Evolutionary conservation across 2,329 filamentous ascomycete species (phyloP), one percentile per base, ranked within the genome.

Genomic region (Pestalotiopsis fici): DNA sequence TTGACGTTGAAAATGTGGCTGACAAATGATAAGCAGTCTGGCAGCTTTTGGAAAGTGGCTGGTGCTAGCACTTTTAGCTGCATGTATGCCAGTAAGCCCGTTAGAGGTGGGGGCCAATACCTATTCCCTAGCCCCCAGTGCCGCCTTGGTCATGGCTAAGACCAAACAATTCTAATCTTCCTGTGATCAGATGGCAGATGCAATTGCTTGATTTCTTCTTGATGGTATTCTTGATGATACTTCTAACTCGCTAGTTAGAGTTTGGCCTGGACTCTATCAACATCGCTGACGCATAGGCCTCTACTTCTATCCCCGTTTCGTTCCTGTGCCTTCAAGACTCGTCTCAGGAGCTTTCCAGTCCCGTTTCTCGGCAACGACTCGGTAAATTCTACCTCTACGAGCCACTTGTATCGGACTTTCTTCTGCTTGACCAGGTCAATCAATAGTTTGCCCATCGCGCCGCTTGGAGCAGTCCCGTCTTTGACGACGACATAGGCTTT

Each of bases 401-500:
- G 71, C 74, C 81, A 82, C 76, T 87, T 87, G 68, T 86, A 82
- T 62, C 83, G 81, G 7, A 86, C 84, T 70, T 88, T 85, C 69
- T 79, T 85, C 68, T 82, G 78, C 68, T 78, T 80, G 6, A 88
- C 83, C 75, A 84, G 87, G 21, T 77, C 72, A 28, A 85, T 75
- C 25, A 88, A 72, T 35, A 25, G n/a, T n/a, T 28, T 28, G 3
- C 35, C 62, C 0, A 65, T 13, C 0, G 47, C 23, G 1, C 28
- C 37, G 18, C 37, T 66, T 4, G 64, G 64, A 15, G 25, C 23
- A 11, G 35, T 3, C 3, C 64, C 65, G 28, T 9, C 23, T 65
- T 83, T 83, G 61, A 79, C 76, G n/a, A 88, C 83, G n/a, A 90
- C 80, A 73, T 90, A 91, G 11, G 88, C 88, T 47, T 87, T 82